Conservation (phyloP, 352 stramenopile species). For the Phytophthora sansomeana region DNA sequence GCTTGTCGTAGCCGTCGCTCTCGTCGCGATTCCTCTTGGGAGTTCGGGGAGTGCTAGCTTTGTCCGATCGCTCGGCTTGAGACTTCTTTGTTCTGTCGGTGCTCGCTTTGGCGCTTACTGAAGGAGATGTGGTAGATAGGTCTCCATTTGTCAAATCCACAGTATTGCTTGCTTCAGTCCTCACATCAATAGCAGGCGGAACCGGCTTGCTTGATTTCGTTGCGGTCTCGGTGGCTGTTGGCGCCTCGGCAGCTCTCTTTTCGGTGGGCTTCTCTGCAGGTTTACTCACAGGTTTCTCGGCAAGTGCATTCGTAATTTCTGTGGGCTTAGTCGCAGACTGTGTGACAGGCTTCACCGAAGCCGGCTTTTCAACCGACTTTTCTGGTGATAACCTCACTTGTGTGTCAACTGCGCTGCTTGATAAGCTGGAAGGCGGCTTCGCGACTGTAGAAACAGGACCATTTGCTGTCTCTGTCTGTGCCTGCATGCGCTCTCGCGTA, state of each 20-base stretch:
- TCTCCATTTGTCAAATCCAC: constrained; percentile 31
- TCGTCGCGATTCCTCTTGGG: constrained; percentile 26
- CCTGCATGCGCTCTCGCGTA: constrained; percentile 31
- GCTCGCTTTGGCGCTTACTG: constrained; percentile 11
- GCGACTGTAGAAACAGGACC: background rate
- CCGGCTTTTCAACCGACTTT: constrained; percentile 6
- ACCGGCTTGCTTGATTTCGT: constrained; percentile 7
- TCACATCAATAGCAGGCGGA: constrained; percentile 18
- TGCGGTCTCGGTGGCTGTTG: background rate
- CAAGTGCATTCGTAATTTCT: constrained; percentile 1
- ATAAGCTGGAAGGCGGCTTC: constrained; percentile 2
- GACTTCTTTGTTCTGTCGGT: constrained; percentile 17
- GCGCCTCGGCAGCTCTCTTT: constrained; percentile 14
- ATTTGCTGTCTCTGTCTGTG: constrained; percentile 25
- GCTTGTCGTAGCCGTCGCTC: constrained; percentile 18
- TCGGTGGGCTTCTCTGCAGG: constrained; percentile 14
- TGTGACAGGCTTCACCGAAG: constrained; percentile 14
- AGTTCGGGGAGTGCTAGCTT: constrained; percentile 7
- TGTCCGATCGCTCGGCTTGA: constrained; percentile 8
- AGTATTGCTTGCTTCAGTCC: constrained; percentile 17
- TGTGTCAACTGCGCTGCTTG: constrained; percentile 6
- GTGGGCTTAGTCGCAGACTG: background rate
- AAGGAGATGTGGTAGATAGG: constrained; percentile 13
- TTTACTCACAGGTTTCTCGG: constrained; percentile 3
- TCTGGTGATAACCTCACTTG: constrained; percentile 9